Percentiles rank a stretch among this genome's conserved stretches.
Conservation (phyloP, 192 early-diverging fungal species). For the Coemansia guatemalensis region DNA sequence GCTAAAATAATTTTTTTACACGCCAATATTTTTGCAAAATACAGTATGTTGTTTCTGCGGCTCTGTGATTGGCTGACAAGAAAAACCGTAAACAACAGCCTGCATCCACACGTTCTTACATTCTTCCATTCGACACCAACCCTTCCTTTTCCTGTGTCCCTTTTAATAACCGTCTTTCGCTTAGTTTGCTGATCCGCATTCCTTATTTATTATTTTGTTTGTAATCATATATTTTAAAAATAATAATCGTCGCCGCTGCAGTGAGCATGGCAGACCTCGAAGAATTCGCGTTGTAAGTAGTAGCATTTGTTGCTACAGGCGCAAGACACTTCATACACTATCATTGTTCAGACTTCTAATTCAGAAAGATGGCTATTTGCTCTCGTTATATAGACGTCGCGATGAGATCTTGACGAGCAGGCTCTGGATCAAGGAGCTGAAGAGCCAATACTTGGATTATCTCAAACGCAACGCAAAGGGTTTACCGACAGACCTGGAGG, state of each 20-base stretch:
- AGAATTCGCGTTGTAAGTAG: constrained; percentile 47
- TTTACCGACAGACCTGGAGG: constrained; percentile 38
- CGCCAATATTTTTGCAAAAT: too few relatives aligned
- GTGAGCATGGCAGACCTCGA: constrained; percentile 27
- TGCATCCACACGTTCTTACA: too few relatives aligned
- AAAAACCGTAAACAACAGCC: too few relatives aligned
- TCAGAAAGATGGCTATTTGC: neutral
- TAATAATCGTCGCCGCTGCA: neutral
- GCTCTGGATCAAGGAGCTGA: constrained; percentile 48
- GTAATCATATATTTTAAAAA: neutral
- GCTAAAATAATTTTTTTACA: too few relatives aligned
- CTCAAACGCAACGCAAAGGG: constrained; percentile 27
- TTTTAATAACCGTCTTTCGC: neutral
- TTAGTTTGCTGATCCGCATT: neutral
- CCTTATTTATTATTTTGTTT: neutral
- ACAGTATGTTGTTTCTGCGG: too few relatives aligned
- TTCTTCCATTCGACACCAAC: neutral
- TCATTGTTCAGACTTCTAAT: neutral
- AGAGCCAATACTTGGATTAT: constrained; percentile 42
- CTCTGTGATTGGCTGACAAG: too few relatives aligned
- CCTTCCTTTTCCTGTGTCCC: constrained; percentile 3
- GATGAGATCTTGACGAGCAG: constrained; percentile 44
- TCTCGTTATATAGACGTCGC: constrained; percentile 33
- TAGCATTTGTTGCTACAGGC: neutral
- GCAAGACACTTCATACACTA: neutral